phyloP scores from a whole-genome alignment of 495 filamentous ascomycete species.

The Pyronema omphalodes region DNA sequence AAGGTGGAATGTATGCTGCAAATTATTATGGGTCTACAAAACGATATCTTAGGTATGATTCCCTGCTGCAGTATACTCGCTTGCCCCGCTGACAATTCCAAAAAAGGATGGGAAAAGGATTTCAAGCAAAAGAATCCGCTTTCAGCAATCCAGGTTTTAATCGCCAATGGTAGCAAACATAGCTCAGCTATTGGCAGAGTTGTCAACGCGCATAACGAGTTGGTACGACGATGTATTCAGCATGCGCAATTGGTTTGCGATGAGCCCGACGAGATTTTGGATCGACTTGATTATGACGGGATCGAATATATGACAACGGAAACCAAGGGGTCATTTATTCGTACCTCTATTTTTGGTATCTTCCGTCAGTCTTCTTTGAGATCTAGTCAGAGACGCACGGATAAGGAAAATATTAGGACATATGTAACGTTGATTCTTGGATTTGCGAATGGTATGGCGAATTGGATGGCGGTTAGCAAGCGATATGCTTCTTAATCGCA shows the following conservation, averaged over 20 bases:
- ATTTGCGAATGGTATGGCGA: slow-evolving; percentile 22
- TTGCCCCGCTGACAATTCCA: background rate
- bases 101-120: slow-evolving; percentile 22
- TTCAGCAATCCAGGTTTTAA: slow-evolving; percentile 20
- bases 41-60: slow-evolving; percentile 22
- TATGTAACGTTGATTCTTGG: slow-evolving; percentile 18
- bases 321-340: background rate
- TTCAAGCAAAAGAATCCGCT: slow-evolving; percentile 9
- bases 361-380: background rate
- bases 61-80: background rate
- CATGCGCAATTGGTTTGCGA: background rate
- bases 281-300: background rate
- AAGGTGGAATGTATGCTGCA: slow-evolving; percentile 20
- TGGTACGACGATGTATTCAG: slow-evolving; percentile 8
- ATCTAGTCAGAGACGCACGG: background rate
- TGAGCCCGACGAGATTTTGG: background rate
- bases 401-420: slow-evolving; percentile 7
- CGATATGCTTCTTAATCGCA: slow-evolving; percentile 7
- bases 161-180: slow-evolving; percentile 6
- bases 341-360: background rate
- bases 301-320: background rate
- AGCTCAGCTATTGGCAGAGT: slow-evolving; percentile 10
- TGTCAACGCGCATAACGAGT: slow-evolving; percentile 17
- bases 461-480: slow-evolving; percentile 22
- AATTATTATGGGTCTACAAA: slow-evolving; percentile 20